Base-by-base conservation (phyloP, 805 yeast genomes). In the Wickerhamiella lipophila region DNA sequence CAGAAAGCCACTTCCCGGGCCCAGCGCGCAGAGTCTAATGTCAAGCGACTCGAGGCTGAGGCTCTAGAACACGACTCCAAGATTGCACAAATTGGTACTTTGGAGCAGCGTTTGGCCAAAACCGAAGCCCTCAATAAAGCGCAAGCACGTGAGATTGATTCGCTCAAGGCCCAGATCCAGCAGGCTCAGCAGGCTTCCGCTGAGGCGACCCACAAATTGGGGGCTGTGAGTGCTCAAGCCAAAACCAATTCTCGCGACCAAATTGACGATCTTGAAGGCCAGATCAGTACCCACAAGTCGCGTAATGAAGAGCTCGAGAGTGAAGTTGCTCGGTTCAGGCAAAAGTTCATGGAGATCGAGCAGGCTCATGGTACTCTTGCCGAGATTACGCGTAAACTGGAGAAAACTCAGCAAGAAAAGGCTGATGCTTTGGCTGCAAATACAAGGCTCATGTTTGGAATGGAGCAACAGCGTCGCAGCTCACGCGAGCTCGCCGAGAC, bases 351-450 rank as follows among this genome's bases (percentile, higher is more conserved):
- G n/a, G 44, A 41, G 19, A 23, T 41, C 21, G 32, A 41, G 44
- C 13, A n/a, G 6, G 34, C 30, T 5, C 44, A 41, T 16, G 44
- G 34, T n/a, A 41, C 22, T 25, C 36, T 25, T 8, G 29, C 22
- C 25, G 36, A 42, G 25, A 18, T 42, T 8, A 15, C 36, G 16
- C 36, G 36, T 36, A 51, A 50, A 38, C 51, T 56, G 9, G 59
- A 58, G 47, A 52, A 56, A 41, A 50, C 55, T 11, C 59, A 52
- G 43, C 55, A 53, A 6, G 62, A 59, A 32, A 56, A 56, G 50
- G 57, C 60, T 1, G 50, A 46, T 16, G 35, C 55, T 2, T 45
- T 52, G 16, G 56, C 53, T 9, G 58, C 54, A 16, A 43, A 49
- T 21, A 48, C 55, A 25, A 50, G 50, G 30, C 49, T 56, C 23